Base-by-base conservation (phyloP, 2,329 filamentous ascomycete genomes). In the Zymoseptoria pseudotritici region DNA sequence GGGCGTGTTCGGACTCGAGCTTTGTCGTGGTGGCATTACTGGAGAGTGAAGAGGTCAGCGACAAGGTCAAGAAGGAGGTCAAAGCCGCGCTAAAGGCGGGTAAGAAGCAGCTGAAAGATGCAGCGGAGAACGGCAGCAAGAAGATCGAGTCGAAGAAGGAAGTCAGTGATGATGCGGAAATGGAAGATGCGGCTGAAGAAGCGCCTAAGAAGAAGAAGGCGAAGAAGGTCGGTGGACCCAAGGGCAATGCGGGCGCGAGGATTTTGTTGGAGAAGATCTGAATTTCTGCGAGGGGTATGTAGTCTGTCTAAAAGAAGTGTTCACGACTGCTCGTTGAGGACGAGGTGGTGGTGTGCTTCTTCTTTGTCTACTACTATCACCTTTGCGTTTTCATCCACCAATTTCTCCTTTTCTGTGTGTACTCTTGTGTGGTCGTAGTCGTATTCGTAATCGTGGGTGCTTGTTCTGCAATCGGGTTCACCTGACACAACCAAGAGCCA, bases 1-100 rank as follows among this genome's bases (percentile, higher is more conserved):
- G 94, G 94, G 92, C 93, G 0, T 92, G 87, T 0, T 89, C 92
- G 0, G 83, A 87, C 1, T 91, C 91, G 67, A 90, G 89, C 1
- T 97, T 96, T 68, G 90, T 96, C 10, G 82, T 97, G 3, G 83
- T 97, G 24, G 88, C 86, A 17, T 77, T 97, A 65, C 75, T 92
- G 4, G 93, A 97, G 76, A 83, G 88, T 0, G 80, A 83, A 21
- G 73, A 74, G 36, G 66, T 73, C 6, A 85, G 86, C 60, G 94
- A 94, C 69, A 80, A 79, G 24, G 80, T 85, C 67, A 85, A 82
- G 68, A 80, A 82, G 17, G 86, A 89, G 68, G 78, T 96, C 56
- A 78, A 86, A 70, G 85, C 86, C 73, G 83, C 79, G 13, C 76
- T 97, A 66, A 87, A 85, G 77, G 87, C 88, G 77, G 84, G 86